These are phyloP conservation scores for Hibiscus mutabilis DNA, from an alignment of 345 rosid species.

Conservation along the genomic window DNA sequence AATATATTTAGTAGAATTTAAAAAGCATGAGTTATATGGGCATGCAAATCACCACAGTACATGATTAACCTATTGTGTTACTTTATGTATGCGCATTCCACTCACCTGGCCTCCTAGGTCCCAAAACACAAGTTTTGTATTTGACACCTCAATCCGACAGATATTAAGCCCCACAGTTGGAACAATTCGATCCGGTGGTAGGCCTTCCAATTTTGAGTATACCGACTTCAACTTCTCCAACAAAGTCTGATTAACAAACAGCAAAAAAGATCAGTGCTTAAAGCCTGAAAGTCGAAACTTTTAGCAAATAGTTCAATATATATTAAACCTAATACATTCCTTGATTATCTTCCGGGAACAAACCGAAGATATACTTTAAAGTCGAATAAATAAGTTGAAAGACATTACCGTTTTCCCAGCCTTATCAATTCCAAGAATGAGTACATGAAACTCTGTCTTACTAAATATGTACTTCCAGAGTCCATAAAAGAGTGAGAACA, in stretches of 20 bases:
- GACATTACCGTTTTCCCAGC: conserved; percentile 87
- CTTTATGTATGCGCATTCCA: background rate
- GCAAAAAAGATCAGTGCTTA: background rate
- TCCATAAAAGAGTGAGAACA: conserved; percentile 98
- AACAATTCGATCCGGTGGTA: conserved; percentile 91
- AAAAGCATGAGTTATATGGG: background rate
- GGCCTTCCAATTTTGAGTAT: conserved; percentile 76
- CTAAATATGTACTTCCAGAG: conserved; percentile 77
- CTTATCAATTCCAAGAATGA: conserved; percentile 96
- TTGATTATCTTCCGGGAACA: background rate
- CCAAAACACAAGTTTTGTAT: conserved; percentile 88
- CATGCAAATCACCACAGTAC: background rate
- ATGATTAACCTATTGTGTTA: background rate
- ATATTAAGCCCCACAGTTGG: conserved; percentile 97
- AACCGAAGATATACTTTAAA: background rate
- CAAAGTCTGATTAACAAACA: conserved; percentile 48
- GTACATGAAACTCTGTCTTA: conserved; percentile 87
- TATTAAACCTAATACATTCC: background rate
- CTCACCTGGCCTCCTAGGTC: conserved; percentile 97
- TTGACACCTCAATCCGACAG: conserved; percentile 73
- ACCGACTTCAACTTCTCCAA: conserved; percentile 87
- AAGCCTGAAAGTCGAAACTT: background rate
- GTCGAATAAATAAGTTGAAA: too few species aligned
- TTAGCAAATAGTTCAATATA: background rate
- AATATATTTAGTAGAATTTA: background rate